Base-by-base conservation (phyloP, 495 filamentous ascomycete species). In the Xylaria flabelliformis region DNA sequence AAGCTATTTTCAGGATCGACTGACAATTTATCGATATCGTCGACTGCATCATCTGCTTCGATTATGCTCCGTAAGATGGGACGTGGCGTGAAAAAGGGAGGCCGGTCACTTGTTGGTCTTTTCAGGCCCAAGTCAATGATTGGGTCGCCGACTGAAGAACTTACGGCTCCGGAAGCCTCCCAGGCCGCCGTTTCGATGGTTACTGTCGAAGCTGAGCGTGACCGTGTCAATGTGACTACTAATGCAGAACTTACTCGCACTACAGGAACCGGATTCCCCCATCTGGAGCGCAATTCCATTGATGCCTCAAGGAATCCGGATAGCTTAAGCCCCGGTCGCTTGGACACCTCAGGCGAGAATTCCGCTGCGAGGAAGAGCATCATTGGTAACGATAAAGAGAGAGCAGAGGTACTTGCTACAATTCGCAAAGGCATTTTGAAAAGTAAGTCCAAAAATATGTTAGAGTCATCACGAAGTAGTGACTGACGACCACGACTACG, bases 51-150 rank as follows among this genome's bases (percentile, higher is more conserved):
- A 8, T 99, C 96, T 26, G 96, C 96, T 32, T 98, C 97, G 46
- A 91, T 99, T 73, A 99, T 99, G 96, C 95, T 99, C 77, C 90
- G 96, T 39, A 99, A 99, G 85, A 98, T 99, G 97, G 97, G 96
- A 75, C 92, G 93, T 72, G 95, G 97, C 26, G 92, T 98, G 91
- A 99, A 97, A 88, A 95, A 93, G 81, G 91, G 92, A 21, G 92
- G 90, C 29, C 86, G 94, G 42, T 98, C 95, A 10, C 87, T 99
- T 58, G 97, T 97, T 75, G 96, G 96, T 36, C 85, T 99, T 12
- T 99, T 99, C 83, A 87, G 96, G 72, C 96, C 96, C 0, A 98
- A 97, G 82, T 97, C 96, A 2, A 85, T 97, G 42, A 87, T 95
- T 77, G 95, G 94, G 19, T 89, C 91, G 15, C 88, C 91, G 26